Conservation (phyloP, 345 rosid species). For the Nasturtium officinale region DNA sequence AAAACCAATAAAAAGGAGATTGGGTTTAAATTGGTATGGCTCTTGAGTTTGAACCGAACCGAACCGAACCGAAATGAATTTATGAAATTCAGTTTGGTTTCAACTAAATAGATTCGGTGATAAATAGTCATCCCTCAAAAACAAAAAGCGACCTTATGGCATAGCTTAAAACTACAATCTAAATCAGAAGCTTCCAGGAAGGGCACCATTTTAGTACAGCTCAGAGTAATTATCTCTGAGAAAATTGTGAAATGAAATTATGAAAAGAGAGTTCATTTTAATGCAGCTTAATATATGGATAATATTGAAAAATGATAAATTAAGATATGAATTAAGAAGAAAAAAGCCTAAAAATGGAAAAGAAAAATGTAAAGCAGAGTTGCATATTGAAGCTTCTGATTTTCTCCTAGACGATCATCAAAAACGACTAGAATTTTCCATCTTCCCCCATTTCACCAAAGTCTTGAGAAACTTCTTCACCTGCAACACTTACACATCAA, state of each 20-base stretch:
- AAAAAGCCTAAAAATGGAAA: not conserved
- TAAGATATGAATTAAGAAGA: not conserved
- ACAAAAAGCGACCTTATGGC: too few relatives aligned
- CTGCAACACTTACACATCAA: slow-evolving; percentile 44
- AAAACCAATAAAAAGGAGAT: not conserved
- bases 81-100: not conserved
- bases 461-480: slow-evolving; percentile 80
- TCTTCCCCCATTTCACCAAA: slow-evolving; percentile 67
- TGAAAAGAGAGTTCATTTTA: not conserved
- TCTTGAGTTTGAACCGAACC: not conserved
- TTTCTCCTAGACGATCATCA: slow-evolving; percentile 25
- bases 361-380: not conserved
- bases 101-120: not conserved
- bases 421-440: slow-evolving; percentile 22
- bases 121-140: not conserved
- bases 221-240: not conserved
- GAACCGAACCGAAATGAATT: not conserved
- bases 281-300: slow-evolving; percentile 19
- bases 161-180: too few relatives aligned
- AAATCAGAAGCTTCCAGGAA: too few relatives aligned
- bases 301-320: slow-evolving; percentile 37
- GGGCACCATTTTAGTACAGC: not conserved
- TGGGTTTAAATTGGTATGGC: not conserved
- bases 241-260: not conserved
- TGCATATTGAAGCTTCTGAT: slow-evolving; percentile 22